Evolutionary conservation across 257 asterid genomes (phyloP).

Genomic region (Jasminum sambac): DNA sequence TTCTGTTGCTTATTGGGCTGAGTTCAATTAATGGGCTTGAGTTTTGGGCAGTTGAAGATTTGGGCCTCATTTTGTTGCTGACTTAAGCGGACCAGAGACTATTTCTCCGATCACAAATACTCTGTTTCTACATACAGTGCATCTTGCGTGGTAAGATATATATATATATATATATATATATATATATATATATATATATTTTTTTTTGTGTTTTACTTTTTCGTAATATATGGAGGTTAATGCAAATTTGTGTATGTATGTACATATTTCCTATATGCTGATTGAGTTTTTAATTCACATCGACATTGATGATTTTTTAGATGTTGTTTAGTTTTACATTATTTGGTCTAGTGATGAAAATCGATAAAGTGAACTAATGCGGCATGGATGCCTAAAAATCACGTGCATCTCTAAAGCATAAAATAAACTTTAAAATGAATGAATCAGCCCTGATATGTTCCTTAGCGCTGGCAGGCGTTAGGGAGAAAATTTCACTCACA

Average conservation of each 20-base stretch:
- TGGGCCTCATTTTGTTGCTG: too few species aligned
- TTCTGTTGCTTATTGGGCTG: too few species aligned
- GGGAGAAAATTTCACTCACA: too few species aligned
- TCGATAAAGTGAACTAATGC: background rate
- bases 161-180: too few species aligned
- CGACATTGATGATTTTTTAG: background rate
- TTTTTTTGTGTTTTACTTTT: constrained; percentile 3
- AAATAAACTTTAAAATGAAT: too few species aligned
- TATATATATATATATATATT: too few species aligned
- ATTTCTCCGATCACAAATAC: constrained; percentile 81
- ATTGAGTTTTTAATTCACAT: background rate
- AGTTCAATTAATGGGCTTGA: too few species aligned
- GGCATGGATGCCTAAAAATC: background rate
- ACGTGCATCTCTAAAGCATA: background rate
- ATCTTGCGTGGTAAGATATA: constrained; percentile 84
- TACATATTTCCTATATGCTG: background rate
- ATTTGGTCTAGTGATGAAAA: too few species aligned
- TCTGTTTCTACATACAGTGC: constrained; percentile 73
- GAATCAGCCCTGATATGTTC: too few species aligned
- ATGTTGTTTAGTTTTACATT: background rate
- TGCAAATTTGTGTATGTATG: background rate
- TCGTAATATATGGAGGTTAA: background rate
- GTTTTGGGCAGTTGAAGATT: too few species aligned
- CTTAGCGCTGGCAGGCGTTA: too few species aligned
- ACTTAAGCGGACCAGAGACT: constrained; percentile 84